Evolutionary conservation across 2,329 filamentous ascomycete species (phyloP).

Genomic region (Dothidotthia symphoricarpi): DNA sequence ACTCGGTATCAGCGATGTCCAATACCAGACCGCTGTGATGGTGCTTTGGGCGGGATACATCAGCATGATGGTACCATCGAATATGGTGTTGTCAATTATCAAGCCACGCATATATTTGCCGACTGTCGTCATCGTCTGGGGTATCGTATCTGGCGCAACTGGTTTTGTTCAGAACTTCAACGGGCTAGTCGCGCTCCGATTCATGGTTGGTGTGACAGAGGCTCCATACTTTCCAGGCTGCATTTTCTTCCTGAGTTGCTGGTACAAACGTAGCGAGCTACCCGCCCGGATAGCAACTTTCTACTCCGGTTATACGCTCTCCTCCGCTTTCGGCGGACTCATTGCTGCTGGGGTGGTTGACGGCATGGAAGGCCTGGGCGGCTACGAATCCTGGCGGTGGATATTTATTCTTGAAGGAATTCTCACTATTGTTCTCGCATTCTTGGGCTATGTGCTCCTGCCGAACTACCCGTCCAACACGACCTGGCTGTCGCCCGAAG

Average conservation of each 20-base stretch:
- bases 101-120: constrained; percentile 57
- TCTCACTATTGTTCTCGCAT: constrained; percentile 25
- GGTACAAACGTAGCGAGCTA: constrained; percentile 56
- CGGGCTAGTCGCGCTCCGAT: constrained; percentile 44
- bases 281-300: constrained; percentile 53
- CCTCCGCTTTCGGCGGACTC: constrained; percentile 53
- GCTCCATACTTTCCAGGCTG: constrained; percentile 23
- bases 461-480: constrained; percentile 53
- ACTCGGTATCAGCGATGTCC: constrained; percentile 18
- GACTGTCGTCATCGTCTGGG: constrained; percentile 47
- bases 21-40: constrained; percentile 29
- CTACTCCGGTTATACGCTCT: constrained; percentile 52
- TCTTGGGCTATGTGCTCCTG: constrained; percentile 46
- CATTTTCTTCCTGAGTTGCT: constrained; percentile 35
- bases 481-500: constrained; percentile 41
- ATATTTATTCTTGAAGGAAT: constrained; percentile 33
- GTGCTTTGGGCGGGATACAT: constrained; percentile 62
- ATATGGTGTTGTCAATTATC: constrained; percentile 55
- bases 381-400: constrained; percentile 29
- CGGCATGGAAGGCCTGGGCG: constrained; percentile 28
- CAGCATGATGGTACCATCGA: constrained; percentile 62
- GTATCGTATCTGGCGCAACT: constrained; percentile 46
- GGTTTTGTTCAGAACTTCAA: constrained; percentile 47
- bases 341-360: constrained; percentile 54
- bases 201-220: constrained; percentile 42